phyloP scores from a whole-genome alignment of 1,139 yeast species.

The Geotrichum cucujoidarum region DNA sequence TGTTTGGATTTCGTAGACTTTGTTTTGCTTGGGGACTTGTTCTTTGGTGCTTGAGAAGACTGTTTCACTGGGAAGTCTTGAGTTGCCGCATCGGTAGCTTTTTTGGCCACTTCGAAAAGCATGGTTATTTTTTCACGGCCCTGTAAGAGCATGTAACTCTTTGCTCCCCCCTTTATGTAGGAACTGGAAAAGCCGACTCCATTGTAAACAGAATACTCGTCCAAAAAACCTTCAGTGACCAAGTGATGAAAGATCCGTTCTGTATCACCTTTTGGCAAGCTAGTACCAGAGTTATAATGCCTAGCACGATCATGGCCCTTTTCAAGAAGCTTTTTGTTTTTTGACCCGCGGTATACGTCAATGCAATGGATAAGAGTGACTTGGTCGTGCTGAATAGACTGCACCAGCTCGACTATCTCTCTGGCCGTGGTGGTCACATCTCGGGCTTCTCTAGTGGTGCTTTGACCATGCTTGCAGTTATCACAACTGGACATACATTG shows the following conservation, averaged over 20 bases:
- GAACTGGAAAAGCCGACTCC: slow-evolving; percentile 76
- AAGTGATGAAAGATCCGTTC: slow-evolving; percentile 80
- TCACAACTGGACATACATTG: slow-evolving; percentile 76
- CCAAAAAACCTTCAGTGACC: slow-evolving; percentile 60
- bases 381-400: slow-evolving; percentile 49
- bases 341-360: slow-evolving; percentile 77
- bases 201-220: slow-evolving; percentile 61
- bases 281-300: slow-evolving; percentile 67
- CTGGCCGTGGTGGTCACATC: slow-evolving; percentile 70
- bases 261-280: slow-evolving; percentile 57
- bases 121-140: slow-evolving; percentile 46
- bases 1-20: background rate
- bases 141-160: slow-evolving; percentile 45
- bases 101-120: slow-evolving; percentile 36
- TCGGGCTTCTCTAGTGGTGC: slow-evolving; percentile 44
- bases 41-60: too few species aligned
- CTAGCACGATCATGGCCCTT: slow-evolving; percentile 58
- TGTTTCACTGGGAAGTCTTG: too few species aligned
- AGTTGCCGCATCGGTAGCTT: background rate
- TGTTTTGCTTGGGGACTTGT: background rate
- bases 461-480: slow-evolving; percentile 60
- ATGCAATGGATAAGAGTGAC: slow-evolving; percentile 80
- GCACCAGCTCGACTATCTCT: slow-evolving; percentile 56
- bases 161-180: slow-evolving; percentile 59
- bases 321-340: slow-evolving; percentile 52